phyloP scores from a whole-genome alignment of 2,329 filamentous ascomycete species.

The Pseudovirgaria hyperparasitica region DNA sequence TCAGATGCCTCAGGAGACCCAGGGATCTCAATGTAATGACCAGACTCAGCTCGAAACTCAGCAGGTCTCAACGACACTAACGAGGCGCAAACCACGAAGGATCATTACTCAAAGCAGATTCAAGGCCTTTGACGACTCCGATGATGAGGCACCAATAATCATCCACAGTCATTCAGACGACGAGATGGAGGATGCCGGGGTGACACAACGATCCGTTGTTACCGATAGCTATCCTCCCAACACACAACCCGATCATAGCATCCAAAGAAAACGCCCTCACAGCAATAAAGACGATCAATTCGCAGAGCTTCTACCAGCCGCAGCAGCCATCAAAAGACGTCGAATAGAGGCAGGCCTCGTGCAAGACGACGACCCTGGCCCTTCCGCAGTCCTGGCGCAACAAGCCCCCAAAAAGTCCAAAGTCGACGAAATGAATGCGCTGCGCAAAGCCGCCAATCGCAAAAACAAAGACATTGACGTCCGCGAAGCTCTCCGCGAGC shows the following conservation, averaged over 20 bases:
- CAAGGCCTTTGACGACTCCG: constrained; percentile 58
- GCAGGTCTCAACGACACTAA: too few relatives aligned
- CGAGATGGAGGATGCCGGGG: constrained; percentile 2
- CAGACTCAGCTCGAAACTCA: too few relatives aligned
- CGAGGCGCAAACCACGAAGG: constrained; percentile 21
- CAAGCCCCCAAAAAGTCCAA: constrained; percentile 10
- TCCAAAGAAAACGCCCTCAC: constrained; percentile 12
- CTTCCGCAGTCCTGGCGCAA: constrained; percentile 24
- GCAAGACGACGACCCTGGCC: constrained; percentile 15
- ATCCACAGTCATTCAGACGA: background rate
- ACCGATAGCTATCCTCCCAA: background rate
- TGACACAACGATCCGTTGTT: too few relatives aligned
- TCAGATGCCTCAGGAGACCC: too few relatives aligned
- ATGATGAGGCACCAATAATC: constrained; percentile 8
- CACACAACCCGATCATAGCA: background rate
- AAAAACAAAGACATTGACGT: constrained; percentile 53
- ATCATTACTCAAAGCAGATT: constrained; percentile 41
- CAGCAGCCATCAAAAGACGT: constrained; percentile 66
- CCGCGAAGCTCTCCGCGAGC: constrained; percentile 36
- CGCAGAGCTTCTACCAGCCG: constrained; percentile 62
- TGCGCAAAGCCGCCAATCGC: constrained; percentile 24
- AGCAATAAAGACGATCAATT: constrained; percentile 43
- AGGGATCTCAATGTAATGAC: too few relatives aligned
- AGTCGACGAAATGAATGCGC: constrained; percentile 28
- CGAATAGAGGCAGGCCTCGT: constrained; percentile 27